These are phyloP conservation scores for Stereocaulon alpinum DNA, from an alignment of 495 filamentous ascomycete genomes.

Conservation along the genomic window DNA sequence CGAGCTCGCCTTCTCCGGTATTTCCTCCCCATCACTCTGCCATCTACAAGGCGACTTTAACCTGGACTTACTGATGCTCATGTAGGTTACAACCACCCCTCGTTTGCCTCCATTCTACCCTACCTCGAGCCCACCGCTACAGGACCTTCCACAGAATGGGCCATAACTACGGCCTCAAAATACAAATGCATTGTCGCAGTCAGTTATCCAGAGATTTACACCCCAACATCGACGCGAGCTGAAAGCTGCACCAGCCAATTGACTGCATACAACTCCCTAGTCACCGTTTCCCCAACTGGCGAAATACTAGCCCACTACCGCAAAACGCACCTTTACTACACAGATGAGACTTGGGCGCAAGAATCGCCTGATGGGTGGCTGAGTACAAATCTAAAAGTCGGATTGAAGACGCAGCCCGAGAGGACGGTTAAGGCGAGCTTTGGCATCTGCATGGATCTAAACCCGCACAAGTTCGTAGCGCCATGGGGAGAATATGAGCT, in stretches of 20 bases:
- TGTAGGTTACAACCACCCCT: constrained; percentile 79
- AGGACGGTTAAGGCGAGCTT: constrained; percentile 48
- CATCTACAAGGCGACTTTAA: constrained; percentile 65
- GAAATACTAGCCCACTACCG: constrained; percentile 72
- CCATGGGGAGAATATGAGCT: constrained; percentile 79
- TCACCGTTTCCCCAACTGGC: constrained; percentile 66
- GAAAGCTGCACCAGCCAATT: neutral
- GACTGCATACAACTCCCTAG: constrained; percentile 70
- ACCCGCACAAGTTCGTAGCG: constrained; percentile 66
- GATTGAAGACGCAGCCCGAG: neutral
- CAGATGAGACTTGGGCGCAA: constrained; percentile 81
- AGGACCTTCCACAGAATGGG: constrained; percentile 74
- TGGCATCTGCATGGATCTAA: constrained; percentile 75
- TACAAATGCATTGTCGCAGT: constrained; percentile 73
- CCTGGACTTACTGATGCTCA: constrained; percentile 25
- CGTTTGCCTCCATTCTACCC: constrained; percentile 62
- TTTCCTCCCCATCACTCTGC: constrained; percentile 55
- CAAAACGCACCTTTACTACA: constrained; percentile 83
- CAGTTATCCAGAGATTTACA: constrained; percentile 74
- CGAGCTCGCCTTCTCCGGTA: constrained; percentile 77
- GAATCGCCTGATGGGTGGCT: constrained; percentile 58
- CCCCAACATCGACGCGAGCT: constrained; percentile 25
- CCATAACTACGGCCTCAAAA: constrained; percentile 57
- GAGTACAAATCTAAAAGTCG: constrained; percentile 13
- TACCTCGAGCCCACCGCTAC: constrained; percentile 68